Conservation (phyloP, 352 stramenopile species). For the Globisporangium cystogenes region DNA sequence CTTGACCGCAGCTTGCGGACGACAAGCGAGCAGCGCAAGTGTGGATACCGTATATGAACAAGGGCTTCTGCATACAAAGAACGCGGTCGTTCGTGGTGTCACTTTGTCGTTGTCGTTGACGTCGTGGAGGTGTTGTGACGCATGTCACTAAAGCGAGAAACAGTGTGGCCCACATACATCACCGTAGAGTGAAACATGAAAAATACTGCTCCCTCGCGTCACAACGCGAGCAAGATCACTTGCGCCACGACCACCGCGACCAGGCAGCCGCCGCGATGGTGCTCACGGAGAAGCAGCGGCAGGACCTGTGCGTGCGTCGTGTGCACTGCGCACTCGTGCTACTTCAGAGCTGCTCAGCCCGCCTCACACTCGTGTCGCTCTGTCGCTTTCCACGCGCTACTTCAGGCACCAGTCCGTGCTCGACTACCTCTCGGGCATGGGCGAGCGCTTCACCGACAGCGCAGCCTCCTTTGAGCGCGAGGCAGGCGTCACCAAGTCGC, state of each 20-base stretch:
- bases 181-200: no score
- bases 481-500: conserved; percentile 69
- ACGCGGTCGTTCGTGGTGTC: no score
- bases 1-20: no score
- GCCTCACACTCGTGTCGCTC: neutral
- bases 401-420: conserved; percentile 91
- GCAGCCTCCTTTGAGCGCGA: conserved; percentile 85
- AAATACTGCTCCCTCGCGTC: neutral
- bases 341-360: conserved; percentile 1
- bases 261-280: conserved; percentile 66
- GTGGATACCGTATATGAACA: no score
- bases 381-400: neutral
- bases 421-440: conserved; percentile 92
- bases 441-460: conserved; percentile 81
- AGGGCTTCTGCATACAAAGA: no score
- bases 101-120: no score
- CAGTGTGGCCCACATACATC: no score
- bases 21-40: no score
- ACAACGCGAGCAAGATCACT: neutral
- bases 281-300: conserved; percentile 94
- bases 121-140: no score
- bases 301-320: conserved; percentile 79
- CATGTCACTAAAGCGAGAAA: no score
- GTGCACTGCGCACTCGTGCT: neutral
- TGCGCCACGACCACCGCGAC: neutral